These are phyloP conservation scores for Elongisporangium undulatum DNA, from an alignment of 352 stramenopile species.

Conservation along the genomic window DNA sequence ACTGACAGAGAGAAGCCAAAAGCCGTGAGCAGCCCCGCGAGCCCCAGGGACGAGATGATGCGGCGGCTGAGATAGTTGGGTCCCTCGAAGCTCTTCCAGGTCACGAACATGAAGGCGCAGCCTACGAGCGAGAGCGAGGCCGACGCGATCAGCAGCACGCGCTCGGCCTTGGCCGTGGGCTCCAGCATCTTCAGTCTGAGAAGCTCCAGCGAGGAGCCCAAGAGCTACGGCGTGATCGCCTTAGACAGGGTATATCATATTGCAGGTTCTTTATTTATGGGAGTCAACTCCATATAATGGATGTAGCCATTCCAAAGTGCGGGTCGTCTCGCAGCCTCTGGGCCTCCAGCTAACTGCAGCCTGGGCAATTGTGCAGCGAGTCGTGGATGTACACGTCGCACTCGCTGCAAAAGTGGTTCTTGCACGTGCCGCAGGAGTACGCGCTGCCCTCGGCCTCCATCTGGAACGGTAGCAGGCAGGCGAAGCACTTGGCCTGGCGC, in stretches of 20 bases:
- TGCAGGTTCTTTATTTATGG: too few species aligned
- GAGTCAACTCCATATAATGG: too few species aligned
- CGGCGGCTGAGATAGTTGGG: constrained; percentile 68
- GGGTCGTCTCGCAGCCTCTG: too few species aligned
- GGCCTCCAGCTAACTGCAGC: constrained; percentile 89
- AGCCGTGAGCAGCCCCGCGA: constrained; percentile 53
- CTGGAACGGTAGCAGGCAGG: constrained; percentile 59
- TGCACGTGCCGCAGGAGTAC: constrained; percentile 89
- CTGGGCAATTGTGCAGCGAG: constrained; percentile 97
- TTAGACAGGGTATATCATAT: too few species aligned
- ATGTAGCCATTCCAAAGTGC: too few species aligned
- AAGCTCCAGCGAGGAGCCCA: background rate
- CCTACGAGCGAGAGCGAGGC: constrained; percentile 60
- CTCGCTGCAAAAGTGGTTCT: constrained; percentile 93
- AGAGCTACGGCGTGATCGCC: too few species aligned
- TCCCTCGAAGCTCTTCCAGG: constrained; percentile 58
- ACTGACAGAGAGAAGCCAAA: constrained; percentile 59
- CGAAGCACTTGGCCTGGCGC: constrained; percentile 66
- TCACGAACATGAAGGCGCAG: constrained; percentile 64
- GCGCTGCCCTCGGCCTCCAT: constrained; percentile 40
- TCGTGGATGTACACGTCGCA: constrained; percentile 98
- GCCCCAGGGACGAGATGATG: constrained; percentile 65
- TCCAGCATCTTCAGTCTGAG: background rate
- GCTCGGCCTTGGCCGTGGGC: background rate
- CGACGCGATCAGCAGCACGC: constrained; percentile 39